Evolutionary conservation across 768 basidiomycete species (phyloP).

Genomic region (Rossbeevera mucosa): DNA sequence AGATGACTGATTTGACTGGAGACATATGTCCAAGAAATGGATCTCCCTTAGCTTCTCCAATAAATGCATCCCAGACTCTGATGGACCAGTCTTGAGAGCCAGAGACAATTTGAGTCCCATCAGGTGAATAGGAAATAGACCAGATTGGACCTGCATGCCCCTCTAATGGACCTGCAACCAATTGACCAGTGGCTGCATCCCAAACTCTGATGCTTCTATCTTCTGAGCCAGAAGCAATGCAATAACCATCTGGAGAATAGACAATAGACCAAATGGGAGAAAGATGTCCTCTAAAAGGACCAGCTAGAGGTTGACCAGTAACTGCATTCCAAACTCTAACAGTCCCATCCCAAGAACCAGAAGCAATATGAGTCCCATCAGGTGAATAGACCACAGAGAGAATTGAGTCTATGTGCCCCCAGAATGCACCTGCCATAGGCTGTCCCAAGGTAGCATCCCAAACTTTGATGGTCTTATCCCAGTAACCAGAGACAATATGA

Average conservation of each 20-base stretch:
- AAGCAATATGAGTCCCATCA: background rate
- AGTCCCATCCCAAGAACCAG: background rate
- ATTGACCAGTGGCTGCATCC: background rate
- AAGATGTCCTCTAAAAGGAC: background rate
- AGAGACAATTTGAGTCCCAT: background rate
- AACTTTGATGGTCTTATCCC: background rate
- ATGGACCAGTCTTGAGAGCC: background rate
- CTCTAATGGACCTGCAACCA: background rate
- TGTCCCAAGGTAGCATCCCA: background rate
- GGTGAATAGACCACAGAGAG: background rate
- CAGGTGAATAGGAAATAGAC: background rate
- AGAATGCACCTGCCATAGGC: background rate
- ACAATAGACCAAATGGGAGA: background rate
- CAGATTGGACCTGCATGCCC: background rate
- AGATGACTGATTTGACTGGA: background rate
- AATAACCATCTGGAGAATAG: background rate
- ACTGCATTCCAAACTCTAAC: background rate
- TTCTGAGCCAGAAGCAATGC: background rate
- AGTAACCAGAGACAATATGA: background rate
- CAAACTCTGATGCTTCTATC: background rate
- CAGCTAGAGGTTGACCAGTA: background rate
- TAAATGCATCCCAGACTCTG: background rate
- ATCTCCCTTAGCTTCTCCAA: background rate
- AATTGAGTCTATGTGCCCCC: background rate
- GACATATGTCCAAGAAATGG: background rate